Evolutionary conservation across 306 rosid species (phyloP).

Genomic region (Dryas octopetala): DNA sequence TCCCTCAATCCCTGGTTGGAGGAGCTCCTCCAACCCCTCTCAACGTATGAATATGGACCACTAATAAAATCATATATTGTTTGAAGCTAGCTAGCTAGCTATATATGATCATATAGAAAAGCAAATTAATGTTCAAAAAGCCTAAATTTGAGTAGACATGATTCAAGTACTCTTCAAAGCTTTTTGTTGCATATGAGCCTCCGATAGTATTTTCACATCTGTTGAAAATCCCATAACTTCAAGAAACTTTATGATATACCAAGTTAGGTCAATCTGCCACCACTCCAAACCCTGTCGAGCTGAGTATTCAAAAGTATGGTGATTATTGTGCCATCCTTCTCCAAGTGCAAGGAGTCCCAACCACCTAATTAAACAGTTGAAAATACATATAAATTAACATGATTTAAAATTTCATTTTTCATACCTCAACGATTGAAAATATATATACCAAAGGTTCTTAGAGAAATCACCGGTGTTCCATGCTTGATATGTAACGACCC

Average conservation of each 20-base stretch:
- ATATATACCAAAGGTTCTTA: constrained; percentile 66
- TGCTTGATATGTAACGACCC: constrained; percentile 25
- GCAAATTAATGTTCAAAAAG: not conserved
- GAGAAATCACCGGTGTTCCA: constrained; percentile 83
- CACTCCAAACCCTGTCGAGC: constrained; percentile 85
- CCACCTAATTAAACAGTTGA: constrained; percentile 34
- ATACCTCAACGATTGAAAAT: too few relatives aligned
- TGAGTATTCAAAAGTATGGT: constrained; percentile 85
- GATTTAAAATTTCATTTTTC: too few relatives aligned
- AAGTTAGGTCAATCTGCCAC: constrained; percentile 88
- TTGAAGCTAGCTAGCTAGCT: too few relatives aligned
- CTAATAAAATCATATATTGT: too few relatives aligned
- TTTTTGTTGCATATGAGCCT: constrained; percentile 57
- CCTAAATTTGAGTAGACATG: not conserved
- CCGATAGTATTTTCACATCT: constrained; percentile 60
- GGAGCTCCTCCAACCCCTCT: too few relatives aligned
- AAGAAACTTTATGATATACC: constrained; percentile 60
- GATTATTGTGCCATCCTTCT: constrained; percentile 91
- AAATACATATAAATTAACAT: too few relatives aligned
- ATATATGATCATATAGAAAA: not conserved
- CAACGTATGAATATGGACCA: too few relatives aligned
- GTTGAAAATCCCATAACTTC: constrained; percentile 67
- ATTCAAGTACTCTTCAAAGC: constrained; percentile 19
- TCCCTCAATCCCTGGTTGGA: too few relatives aligned
- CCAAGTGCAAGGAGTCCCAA: constrained; percentile 75